Evolutionary conservation across 1,284 basidiomycete species (phyloP).

Genomic region (Leccinum subrobustum): DNA sequence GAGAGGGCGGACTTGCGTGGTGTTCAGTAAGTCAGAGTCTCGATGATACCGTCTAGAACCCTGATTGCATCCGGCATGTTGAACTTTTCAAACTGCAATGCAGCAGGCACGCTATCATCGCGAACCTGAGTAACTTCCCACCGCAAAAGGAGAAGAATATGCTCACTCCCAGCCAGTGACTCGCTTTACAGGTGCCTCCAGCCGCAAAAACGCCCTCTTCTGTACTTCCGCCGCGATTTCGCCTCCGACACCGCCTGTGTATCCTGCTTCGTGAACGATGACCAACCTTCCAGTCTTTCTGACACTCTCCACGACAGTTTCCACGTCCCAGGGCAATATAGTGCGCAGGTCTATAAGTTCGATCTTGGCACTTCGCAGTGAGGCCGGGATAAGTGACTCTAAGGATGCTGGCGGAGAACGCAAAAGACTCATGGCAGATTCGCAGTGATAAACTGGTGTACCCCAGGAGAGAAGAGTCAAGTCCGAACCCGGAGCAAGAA

Average conservation of each 20-base stretch:
- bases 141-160: not conserved
- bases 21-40: slow-evolving; percentile 77
- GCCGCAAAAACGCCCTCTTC: slow-evolving; percentile 81
- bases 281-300: slow-evolving; percentile 80
- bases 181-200: slow-evolving; percentile 85
- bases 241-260: slow-evolving; percentile 82
- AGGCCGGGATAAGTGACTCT: slow-evolving; percentile 65
- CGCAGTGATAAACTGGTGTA: slow-evolving; percentile 89
- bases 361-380: slow-evolving; percentile 70
- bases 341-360: slow-evolving; percentile 92
- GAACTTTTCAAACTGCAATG: slow-evolving; percentile 87
- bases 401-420: slow-evolving; percentile 64
- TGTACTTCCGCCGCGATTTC: slow-evolving; percentile 88
- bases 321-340: slow-evolving; percentile 87
- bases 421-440: slow-evolving; percentile 73
- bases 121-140: slow-evolving; percentile 3
- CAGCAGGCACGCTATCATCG: slow-evolving; percentile 66
- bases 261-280: slow-evolving; percentile 89
- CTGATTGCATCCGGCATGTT: slow-evolving; percentile 85
- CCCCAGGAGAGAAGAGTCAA: slow-evolving; percentile 91
- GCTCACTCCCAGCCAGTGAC: slow-evolving; percentile 93
- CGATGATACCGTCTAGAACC: slow-evolving; percentile 79
- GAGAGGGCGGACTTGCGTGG: not conserved
- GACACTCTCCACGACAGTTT: slow-evolving; percentile 80
- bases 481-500: slow-evolving; percentile 72